These are phyloP conservation scores for Puccinia triticina DNA, from an alignment of 1,284 basidiomycete species.

Conservation along the genomic window DNA sequence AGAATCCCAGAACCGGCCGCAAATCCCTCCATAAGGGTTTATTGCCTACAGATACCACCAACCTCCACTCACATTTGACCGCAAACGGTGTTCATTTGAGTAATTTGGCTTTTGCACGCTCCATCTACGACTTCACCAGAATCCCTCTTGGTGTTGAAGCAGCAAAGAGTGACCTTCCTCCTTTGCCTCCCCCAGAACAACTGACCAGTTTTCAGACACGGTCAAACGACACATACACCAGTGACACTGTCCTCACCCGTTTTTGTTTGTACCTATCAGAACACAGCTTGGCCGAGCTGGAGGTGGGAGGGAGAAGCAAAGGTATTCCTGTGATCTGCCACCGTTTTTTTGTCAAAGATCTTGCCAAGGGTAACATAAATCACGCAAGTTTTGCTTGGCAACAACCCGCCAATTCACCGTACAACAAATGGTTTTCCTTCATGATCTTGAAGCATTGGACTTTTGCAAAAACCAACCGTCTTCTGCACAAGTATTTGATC, in stretches of 20 bases:
- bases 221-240: neutral
- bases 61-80: neutral
- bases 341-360: constrained; percentile 8
- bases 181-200: neutral
- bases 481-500: constrained; percentile 8
- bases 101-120: neutral
- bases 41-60: neutral
- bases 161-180: constrained; percentile 1
- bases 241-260: neutral
- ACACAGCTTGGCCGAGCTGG: neutral
- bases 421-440: neutral
- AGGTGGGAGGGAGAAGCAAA: neutral
- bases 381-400: constrained; percentile 5
- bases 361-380: neutral
- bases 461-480: neutral
- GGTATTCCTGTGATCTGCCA: constrained; percentile 3
- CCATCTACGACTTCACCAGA: neutral
- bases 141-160: neutral
- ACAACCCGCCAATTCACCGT: neutral
- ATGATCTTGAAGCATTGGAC: constrained; percentile 23
- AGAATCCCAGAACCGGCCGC: neutral
- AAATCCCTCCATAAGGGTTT: neutral
- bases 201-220: neutral
- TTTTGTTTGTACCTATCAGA: neutral
- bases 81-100: neutral